These are phyloP conservation scores for Vishniacozyma victoriae DNA, from an alignment of 768 basidiomycete genomes.

Conservation along the genomic window DNA sequence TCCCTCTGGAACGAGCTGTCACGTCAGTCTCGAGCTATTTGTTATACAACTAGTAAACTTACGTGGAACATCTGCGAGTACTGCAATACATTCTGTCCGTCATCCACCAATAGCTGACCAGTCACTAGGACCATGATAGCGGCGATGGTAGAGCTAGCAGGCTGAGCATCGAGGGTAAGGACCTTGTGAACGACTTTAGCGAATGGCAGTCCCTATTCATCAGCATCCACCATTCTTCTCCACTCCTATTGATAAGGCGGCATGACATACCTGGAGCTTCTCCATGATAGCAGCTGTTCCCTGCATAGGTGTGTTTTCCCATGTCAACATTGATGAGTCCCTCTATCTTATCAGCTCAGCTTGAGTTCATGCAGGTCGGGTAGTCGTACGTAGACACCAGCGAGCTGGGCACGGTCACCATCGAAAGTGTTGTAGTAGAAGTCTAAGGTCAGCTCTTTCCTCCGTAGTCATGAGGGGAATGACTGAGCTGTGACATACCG, in stretches of 20 bases:
- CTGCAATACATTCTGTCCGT: constrained; percentile 66
- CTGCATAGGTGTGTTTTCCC: constrained; percentile 60
- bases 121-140: constrained; percentile 77
- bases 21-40: neutral
- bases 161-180: constrained; percentile 80
- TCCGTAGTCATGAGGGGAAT: neutral
- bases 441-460: constrained; percentile 51
- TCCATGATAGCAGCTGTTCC: constrained; percentile 58
- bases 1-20: constrained; percentile 63
- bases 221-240: no score
- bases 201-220: constrained; percentile 75
- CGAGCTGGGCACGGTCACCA: constrained; percentile 55
- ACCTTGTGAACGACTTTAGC: constrained; percentile 72
- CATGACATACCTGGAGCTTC: constrained; percentile 64
- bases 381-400: constrained; percentile 70
- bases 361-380: neutral
- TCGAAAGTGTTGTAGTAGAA: constrained; percentile 84
- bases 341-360: constrained; percentile 56
- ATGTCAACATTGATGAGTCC: constrained; percentile 73
- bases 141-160: constrained; percentile 58
- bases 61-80: constrained; percentile 89
- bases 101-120: constrained; percentile 80
- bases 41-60: constrained; percentile 5
- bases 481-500: constrained; percentile 22
- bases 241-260: no score